Conservation (phyloP, 129 eudicot genomes). For the Flaveria linearis region DNA sequence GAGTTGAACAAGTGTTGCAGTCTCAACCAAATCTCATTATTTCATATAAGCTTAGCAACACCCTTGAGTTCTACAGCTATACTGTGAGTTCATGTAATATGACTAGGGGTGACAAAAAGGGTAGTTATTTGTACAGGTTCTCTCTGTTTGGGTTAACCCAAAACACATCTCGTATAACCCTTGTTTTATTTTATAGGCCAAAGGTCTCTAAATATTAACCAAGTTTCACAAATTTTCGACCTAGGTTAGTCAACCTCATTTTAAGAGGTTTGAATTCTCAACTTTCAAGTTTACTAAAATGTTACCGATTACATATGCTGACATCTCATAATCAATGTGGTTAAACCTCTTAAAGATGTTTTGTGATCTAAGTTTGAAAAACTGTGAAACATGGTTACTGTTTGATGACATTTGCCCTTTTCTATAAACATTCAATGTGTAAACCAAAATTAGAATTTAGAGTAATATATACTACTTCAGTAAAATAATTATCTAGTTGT, state of each 20-base stretch:
- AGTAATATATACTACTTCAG: background rate
- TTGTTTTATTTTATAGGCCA: background rate
- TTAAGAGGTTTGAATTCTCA: background rate
- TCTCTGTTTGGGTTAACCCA: background rate
- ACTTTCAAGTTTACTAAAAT: background rate
- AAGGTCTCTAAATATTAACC: background rate
- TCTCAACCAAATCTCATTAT: conserved; percentile 89
- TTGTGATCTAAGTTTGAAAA: background rate
- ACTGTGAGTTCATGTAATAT: conserved; percentile 54
- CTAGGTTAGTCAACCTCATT: background rate
- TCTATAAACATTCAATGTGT: background rate
- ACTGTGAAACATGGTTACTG: conserved; percentile 2
- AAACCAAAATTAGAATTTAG: background rate
- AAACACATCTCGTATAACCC: background rate
- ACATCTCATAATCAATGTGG: background rate
- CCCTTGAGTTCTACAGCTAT: conserved; percentile 89
- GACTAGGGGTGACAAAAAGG: background rate
- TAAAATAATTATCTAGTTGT: background rate
- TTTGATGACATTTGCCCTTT: background rate
- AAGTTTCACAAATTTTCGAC: background rate
- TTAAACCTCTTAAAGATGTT: background rate
- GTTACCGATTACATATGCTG: background rate
- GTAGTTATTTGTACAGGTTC: background rate
- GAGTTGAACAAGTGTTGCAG: conserved; percentile 99
- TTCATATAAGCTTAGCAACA: conserved; percentile 85